Conservation (phyloP, 495 filamentous ascomycete species). For the Cudoniella acicularis region DNA sequence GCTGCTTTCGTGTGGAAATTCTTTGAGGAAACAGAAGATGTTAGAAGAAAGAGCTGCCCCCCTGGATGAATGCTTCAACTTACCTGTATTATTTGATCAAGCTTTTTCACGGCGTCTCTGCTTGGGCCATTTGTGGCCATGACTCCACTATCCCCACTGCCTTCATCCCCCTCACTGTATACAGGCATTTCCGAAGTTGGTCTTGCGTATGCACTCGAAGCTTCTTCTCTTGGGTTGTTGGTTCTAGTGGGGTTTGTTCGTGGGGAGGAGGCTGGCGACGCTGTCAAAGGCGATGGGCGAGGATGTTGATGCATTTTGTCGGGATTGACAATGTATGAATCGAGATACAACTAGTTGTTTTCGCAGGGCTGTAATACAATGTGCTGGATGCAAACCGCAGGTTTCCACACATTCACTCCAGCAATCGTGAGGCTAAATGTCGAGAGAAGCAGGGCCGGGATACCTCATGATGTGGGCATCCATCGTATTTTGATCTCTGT, state of each 20-base stretch:
- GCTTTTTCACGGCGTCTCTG: slow-evolving; percentile 64
- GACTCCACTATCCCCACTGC: slow-evolving; percentile 35
- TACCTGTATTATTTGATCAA: slow-evolving; percentile 91
- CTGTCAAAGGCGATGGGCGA: slow-evolving; percentile 60
- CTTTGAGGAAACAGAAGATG: slow-evolving; percentile 41
- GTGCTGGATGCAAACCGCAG: slow-evolving; percentile 11
- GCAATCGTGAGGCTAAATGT: slow-evolving; percentile 21
- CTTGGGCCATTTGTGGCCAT: slow-evolving; percentile 43
- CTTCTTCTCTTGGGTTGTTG: slow-evolving; percentile 65
- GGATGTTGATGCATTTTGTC: slow-evolving; percentile 78
- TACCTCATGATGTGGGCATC: slow-evolving; percentile 28
- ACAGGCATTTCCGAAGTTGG: slow-evolving; percentile 22
- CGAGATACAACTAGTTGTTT: slow-evolving; percentile 7
- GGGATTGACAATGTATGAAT: slow-evolving; percentile 1
- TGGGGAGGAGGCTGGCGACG: slow-evolving; percentile 63
- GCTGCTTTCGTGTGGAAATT: slow-evolving; percentile 90
- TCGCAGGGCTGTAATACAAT: not conserved
- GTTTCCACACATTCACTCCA: slow-evolving; percentile 12
- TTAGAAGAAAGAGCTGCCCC: too few relatives aligned
- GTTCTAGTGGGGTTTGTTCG: slow-evolving; percentile 65
- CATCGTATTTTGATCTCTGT: slow-evolving; percentile 17
- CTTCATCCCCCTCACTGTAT: slow-evolving; percentile 25
- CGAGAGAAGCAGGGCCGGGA: slow-evolving; percentile 14
- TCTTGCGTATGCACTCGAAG: slow-evolving; percentile 12
- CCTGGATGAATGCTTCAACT: slow-evolving; percentile 15